Evolutionary conservation across 2,329 filamentous ascomycete species (phyloP), one percentile per base, ranked within the genome.

Genomic region (Stachybotrys chartarum): DNA sequence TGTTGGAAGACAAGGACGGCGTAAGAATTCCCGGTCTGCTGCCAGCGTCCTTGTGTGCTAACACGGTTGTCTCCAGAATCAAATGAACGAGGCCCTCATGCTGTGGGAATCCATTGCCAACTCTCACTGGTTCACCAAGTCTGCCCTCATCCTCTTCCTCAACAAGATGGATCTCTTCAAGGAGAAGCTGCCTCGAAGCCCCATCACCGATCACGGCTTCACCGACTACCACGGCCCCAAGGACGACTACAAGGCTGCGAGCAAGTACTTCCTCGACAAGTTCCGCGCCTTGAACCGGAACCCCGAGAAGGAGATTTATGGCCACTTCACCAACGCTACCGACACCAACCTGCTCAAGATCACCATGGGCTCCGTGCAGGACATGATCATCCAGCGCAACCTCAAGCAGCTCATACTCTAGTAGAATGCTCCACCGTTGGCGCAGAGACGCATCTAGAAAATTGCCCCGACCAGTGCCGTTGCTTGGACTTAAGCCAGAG

Each of bases 1-100:
- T 97, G 51, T 91, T 97, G 4, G 93, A 97, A 75, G 93, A 97
- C 70, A 92, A 96, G 72, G 94, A 96, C 70, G 92, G 92, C 60
- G 91, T 96, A 79, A 76, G 90, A 59, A 10, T 51, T 10, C 30
- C 16, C 14, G n/a, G 6, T 35, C 5, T 32, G 5, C 14, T 31
- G 16, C 30, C 17, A 14, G 3, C 30, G 5, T 35, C 49, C 11
- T 14, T 5, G 16, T 5, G 32, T 17, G 55, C 63, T 65, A 57
- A 65, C 60, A 31, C 14, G 8, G 14, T 42, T 14, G 30, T 17
- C 7, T 52, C 54, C 61, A 91, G 88, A 93, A 93, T 69, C 89
- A 92, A 88, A 93, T 92, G 88, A 90, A 91, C 71, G 89, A 93
- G 72, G 88, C 89, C 3, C 77, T 93, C 64, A 92, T 92, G 87